Percentiles rank a stretch among this genome's conserved stretches.
phyloP scores from a whole-genome alignment of 2,329 filamentous ascomycete species.

The Elsinoe ampelina region DNA sequence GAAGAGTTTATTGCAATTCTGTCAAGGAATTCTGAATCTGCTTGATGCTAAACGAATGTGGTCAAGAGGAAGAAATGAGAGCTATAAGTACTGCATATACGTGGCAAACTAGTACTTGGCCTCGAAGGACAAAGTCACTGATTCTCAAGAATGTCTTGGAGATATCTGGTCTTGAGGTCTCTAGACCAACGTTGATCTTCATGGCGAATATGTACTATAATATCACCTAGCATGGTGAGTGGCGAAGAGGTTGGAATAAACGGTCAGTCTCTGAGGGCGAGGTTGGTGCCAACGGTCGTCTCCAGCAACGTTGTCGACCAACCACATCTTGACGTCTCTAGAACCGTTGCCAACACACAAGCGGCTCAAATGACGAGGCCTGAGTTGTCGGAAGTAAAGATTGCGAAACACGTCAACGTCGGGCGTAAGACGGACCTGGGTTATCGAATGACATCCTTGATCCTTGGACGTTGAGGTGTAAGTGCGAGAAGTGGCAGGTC shows the following conservation, averaged over 20 bases:
- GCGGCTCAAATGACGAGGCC: not conserved
- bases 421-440: not conserved
- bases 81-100: not conserved
- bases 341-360: conserved; percentile 1
- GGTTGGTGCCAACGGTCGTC: not conserved
- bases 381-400: not conserved
- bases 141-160: not conserved
- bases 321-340: not conserved
- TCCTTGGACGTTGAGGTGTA: too few species aligned
- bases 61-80: not conserved
- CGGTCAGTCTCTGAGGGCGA: not conserved
- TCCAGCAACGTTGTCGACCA: not conserved
- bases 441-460: not conserved
- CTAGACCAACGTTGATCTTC: not conserved
- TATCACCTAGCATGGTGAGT: not conserved
- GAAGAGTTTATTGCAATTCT: too few species aligned
- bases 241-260: not conserved
- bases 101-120: not conserved
- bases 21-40: too few species aligned
- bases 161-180: not conserved
- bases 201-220: not conserved
- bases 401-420: not conserved
- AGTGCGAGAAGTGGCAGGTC: too few species aligned
- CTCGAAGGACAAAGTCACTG: not conserved
- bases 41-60: too few species aligned